Percentiles rank a stretch among this genome's conserved stretches.
These are phyloP conservation scores for Suillus brevipes DNA, from an alignment of 768 basidiomycete species.

Conservation along the genomic window DNA sequence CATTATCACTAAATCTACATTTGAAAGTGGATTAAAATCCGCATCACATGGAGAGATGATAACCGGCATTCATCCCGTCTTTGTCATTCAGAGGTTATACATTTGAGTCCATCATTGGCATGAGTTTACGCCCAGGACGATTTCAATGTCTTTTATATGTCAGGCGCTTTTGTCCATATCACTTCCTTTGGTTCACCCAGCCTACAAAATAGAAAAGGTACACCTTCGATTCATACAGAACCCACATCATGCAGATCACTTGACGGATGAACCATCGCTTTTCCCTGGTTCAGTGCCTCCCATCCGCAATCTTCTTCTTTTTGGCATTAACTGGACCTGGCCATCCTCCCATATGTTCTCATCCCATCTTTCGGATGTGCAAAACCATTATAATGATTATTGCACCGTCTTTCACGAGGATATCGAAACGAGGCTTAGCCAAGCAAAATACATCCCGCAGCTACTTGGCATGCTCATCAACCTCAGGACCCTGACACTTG, in stretches of 20 bases:
- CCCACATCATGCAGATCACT: background rate
- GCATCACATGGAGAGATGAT: background rate
- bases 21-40: background rate
- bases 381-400: background rate
- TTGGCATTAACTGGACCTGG: background rate
- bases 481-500: background rate
- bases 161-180: background rate
- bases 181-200: background rate
- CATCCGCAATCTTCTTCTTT: background rate
- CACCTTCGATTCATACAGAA: background rate
- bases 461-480: background rate
- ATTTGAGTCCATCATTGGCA: background rate
- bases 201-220: background rate
- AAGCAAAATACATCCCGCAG: background rate
- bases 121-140: background rate
- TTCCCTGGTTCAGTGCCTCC: background rate
- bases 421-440: background rate
- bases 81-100: background rate
- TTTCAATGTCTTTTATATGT: background rate
- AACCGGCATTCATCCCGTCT: background rate
- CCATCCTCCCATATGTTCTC: background rate
- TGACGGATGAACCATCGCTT: background rate
- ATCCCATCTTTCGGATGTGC: conserved; percentile 16
- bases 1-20: no score
- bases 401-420: background rate